phyloP scores from a whole-genome alignment of 345 rosid species.

The Psidium guajava region DNA sequence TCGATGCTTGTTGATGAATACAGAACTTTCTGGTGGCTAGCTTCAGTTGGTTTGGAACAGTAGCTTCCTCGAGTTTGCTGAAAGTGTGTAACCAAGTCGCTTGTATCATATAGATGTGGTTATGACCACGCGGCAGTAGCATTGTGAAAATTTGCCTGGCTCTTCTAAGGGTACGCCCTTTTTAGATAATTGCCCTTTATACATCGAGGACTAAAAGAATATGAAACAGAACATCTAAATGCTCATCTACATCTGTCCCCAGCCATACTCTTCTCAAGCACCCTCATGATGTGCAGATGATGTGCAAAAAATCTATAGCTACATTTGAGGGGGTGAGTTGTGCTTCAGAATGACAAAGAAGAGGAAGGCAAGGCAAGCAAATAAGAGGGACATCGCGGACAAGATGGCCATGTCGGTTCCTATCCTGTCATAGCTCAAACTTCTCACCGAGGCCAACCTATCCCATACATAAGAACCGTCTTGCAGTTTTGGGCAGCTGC shows the following conservation, averaged over 20 bases:
- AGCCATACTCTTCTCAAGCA: background rate
- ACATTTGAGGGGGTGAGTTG: constrained; percentile 7
- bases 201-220: background rate
- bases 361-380: constrained; percentile 15
- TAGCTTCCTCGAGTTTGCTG: background rate
- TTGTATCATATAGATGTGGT: background rate
- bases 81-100: background rate
- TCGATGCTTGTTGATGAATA: background rate
- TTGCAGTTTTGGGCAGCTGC: constrained; percentile 15
- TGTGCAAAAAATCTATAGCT: background rate
- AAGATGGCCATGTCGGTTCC: constrained; percentile 7
- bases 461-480: constrained; percentile 22
- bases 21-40: background rate
- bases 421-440: constrained; percentile 9
- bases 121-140: background rate
- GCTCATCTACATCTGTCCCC: background rate
- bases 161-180: background rate
- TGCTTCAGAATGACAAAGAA: constrained; percentile 20
- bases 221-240: background rate
- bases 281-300: background rate
- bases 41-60: background rate
- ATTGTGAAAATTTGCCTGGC: background rate
- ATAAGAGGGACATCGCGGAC: constrained; percentile 13
- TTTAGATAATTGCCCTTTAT: background rate
- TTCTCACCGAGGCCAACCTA: constrained; percentile 11